These are phyloP conservation scores for Yarrowia sp. DNA, from an alignment of 805 yeast species.

Conservation along the genomic window DNA sequence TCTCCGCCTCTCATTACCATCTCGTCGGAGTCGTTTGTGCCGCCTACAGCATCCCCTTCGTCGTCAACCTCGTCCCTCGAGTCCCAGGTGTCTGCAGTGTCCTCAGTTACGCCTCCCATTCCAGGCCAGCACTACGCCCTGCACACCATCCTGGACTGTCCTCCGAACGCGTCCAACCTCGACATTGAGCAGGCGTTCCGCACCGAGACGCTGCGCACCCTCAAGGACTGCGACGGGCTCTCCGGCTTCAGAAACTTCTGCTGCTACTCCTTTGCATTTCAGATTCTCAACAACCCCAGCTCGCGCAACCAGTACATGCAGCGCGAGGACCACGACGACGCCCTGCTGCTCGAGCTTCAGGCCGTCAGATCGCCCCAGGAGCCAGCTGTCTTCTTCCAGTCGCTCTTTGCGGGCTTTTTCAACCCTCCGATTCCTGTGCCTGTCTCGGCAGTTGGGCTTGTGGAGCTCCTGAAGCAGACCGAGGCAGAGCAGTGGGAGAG, in stretches of 20 bases:
- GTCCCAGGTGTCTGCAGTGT: background rate
- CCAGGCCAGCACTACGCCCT: background rate
- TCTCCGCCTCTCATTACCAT: background rate
- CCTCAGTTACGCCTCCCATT: background rate
- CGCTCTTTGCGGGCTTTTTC: conserved; percentile 7
- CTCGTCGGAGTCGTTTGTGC: background rate
- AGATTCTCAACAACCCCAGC: conserved; percentile 22
- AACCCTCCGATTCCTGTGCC: conserved; percentile 5
- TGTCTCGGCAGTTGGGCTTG: background rate
- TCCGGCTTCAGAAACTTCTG: conserved; percentile 9
- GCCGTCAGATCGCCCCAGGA: conserved; percentile 1
- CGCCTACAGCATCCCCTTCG: background rate
- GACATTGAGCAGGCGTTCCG: conserved; percentile 1
- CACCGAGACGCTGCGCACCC: background rate
- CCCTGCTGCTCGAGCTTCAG: background rate
- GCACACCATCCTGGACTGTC: conserved; percentile 1
- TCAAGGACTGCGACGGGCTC: background rate
- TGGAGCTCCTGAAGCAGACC: background rate
- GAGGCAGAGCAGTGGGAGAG: conserved; percentile 7
- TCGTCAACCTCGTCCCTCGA: background rate
- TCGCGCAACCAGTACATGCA: conserved; percentile 7
- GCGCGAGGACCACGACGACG: conserved; percentile 15
- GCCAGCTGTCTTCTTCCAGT: conserved; percentile 6
- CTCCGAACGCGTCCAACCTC: background rate
- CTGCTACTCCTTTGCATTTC: conserved; percentile 16